Evolutionary conservation across 1,284 basidiomycete species (phyloP), one percentile per base, ranked within the genome.

Genomic region (Sporisorium iseilematis-ciliati): DNA sequence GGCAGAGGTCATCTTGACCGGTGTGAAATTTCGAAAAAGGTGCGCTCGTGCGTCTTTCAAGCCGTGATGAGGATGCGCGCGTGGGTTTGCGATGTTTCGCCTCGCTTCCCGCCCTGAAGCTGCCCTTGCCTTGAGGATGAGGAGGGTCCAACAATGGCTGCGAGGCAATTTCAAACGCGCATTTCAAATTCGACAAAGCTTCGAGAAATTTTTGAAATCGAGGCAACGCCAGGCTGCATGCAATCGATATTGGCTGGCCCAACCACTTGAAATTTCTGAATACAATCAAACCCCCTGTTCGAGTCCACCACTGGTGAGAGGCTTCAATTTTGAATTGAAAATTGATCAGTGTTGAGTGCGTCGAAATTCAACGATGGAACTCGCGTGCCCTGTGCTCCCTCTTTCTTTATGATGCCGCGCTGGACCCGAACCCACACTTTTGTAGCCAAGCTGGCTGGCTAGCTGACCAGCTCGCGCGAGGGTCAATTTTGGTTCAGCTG

Each of bases 311-410:
- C n/a, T n/a, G n/a, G n/a, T n/a, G n/a, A 7, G 6, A 6, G 33
- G 12, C 33, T 33, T 33, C 7, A 33, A 11, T 33, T 12, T 38
- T 38, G 35, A 38, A 38, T 38, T 38, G 14, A n/a, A n/a, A n/a
- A n/a, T n/a, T n/a, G n/a, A n/a, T n/a, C n/a, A n/a, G n/a, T n/a
- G n/a, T n/a, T n/a, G n/a, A n/a, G n/a, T n/a, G 51, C 33, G 33
- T 40, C 21, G 52, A 54, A 42, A 29, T 25, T 10, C 23, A 33
- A 23, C 1, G n/a, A 14, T 41, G 43, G 41, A 46, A 57, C 42
- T 57, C 23, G 45, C n/a, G 56, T 57, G 46, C 35, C 38, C 56
- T 57, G 55, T 49, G 55, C 55, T 31, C 46, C 8, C 7, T 21
- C 20, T 33, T 21, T 21, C 33, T 35, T 29, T 16, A 18, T 46